Conservation (phyloP, 169 alveolate genomes). For the Cryptosporidium tyzzeri region DNA sequence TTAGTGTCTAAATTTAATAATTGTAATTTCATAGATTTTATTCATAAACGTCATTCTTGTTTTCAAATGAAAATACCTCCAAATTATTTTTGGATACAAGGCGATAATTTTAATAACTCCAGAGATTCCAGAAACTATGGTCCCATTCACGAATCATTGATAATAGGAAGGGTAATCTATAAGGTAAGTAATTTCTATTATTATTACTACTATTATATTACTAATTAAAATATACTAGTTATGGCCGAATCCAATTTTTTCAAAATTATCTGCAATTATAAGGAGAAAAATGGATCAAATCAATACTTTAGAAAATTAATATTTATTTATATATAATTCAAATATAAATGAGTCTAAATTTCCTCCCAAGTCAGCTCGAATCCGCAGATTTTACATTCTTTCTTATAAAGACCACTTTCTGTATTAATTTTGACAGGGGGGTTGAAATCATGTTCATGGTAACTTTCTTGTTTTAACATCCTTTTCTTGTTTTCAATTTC, state of each 20-base stretch:
- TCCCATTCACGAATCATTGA: constrained; percentile 54
- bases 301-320: background rate
- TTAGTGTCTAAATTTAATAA: constrained; percentile 24
- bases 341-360: background rate
- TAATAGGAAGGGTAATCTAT: constrained; percentile 35
- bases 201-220: background rate
- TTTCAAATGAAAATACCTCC: constrained; percentile 12
- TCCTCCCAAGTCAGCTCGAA: constrained; percentile 63
- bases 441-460: constrained; percentile 34
- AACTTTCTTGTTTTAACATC: background rate
- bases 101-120: constrained; percentile 41
- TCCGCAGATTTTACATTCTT: constrained; percentile 25
- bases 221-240: constrained; percentile 14
- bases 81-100: constrained; percentile 56
- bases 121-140: constrained; percentile 75
- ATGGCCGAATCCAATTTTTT: constrained; percentile 47
- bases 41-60: background rate
- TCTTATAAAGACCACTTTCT: background rate
- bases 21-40: background rate
- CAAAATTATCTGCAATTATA: background rate
- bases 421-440: background rate
- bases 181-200: constrained; percentile 17
- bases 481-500: constrained; percentile 34
- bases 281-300: background rate
- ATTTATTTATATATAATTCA: background rate